These are phyloP conservation scores for Lyophyllum decastes DNA, from an alignment of 768 basidiomycete species.

Conservation along the genomic window DNA sequence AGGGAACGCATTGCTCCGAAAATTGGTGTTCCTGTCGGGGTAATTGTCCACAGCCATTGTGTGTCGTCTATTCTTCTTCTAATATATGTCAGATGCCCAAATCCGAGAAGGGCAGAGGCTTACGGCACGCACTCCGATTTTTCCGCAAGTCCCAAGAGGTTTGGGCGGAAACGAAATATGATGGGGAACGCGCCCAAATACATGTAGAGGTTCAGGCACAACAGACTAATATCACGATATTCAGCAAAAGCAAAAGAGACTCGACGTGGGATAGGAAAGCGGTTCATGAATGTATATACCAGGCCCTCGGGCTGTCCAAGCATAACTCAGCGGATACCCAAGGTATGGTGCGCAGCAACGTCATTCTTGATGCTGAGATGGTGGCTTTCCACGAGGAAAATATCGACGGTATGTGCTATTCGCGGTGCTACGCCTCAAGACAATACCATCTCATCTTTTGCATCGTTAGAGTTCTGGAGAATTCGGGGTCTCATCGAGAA, in stretches of 20 bases:
- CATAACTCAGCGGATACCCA: slow-evolving; percentile 6
- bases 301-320: slow-evolving; percentile 50
- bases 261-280: slow-evolving; percentile 76
- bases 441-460: not conserved
- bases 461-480: slow-evolving; percentile 67
- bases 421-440: not conserved
- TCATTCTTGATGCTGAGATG: slow-evolving; percentile 85
- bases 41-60: slow-evolving; percentile 26
- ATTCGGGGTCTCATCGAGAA: slow-evolving; percentile 60
- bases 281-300: slow-evolving; percentile 61
- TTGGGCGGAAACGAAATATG: slow-evolving; percentile 94
- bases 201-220: slow-evolving; percentile 62
- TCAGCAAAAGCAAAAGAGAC: slow-evolving; percentile 85
- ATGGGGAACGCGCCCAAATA: slow-evolving; percentile 93
- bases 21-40: slow-evolving; percentile 66
- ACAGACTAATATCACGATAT: slow-evolving; percentile 63
- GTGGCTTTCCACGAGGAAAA: slow-evolving; percentile 71
- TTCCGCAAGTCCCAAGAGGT: slow-evolving; percentile 46
- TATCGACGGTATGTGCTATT: slow-evolving; percentile 62
- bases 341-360: slow-evolving; percentile 34
- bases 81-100: slow-evolving; percentile 66
- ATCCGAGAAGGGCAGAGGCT: slow-evolving; percentile 71
- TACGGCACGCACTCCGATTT: slow-evolving; percentile 52
- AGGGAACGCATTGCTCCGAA: slow-evolving; percentile 35
- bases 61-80: not conserved